Evolutionary conservation across 148 eudicot species (phyloP), one percentile per base, ranked within the genome.

Genomic region (Cornus controversa): DNA sequence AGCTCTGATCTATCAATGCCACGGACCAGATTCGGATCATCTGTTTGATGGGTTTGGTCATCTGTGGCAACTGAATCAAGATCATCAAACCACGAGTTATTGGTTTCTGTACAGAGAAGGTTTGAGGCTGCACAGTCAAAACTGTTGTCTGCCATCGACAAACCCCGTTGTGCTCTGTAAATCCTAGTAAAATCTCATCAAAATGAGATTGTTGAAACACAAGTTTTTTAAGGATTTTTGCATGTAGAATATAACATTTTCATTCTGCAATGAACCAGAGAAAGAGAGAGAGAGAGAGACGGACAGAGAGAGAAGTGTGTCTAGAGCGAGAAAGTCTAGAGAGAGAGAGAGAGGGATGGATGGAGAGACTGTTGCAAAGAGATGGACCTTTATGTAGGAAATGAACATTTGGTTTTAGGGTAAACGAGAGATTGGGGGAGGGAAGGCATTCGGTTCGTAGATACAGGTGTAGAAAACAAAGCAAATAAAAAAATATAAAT

Each of bases 21-120:
- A 72, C 53, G 28, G 74, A 65, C 77, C 72, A 76, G 24, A 45
- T 31, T 78, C 69, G 72, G 87, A 74, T 77, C 57, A 66, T 70
- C 69, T 4, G 24, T 67, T 77, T 60, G 66, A 69, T 68, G 79
- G 67, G 24, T 74, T 66, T 69, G 77, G 75, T 75, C 67, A 71
- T 72, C 81, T 42, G 31, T 27, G 67, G 28, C 11, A 18, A 14
- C 66, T 69, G 67, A 86, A 77, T 70, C 83, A 78, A 80, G 80
- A 87, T 88, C 90, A 85, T 84, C 90, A 80, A 85, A 90, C 81
- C 83, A 84, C 67, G 88, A 75, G 73, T 77, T 81, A 45, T 81
- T 77, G 77, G 81, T 83, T 69, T 89, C 94, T 27, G 87, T 76
- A 81, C 94, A 88, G 31, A 83, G 84, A 66, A 90, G 86, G 81